Conservation (phyloP, 345 rosid genomes). For the Murraya koenigii region DNA sequence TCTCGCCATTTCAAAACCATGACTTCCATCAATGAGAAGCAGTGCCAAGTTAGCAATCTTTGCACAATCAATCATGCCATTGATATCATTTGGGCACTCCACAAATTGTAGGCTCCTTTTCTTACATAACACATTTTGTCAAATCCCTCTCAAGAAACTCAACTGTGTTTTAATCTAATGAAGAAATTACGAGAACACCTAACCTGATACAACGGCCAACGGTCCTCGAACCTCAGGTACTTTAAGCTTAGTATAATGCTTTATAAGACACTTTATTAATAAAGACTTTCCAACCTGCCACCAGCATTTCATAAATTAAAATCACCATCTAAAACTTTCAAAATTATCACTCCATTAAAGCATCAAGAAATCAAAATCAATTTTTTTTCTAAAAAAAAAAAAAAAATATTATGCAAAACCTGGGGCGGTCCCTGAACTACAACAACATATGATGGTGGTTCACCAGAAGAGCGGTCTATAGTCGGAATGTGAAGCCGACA, state of each 20-base stretch:
- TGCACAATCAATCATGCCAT: constrained; percentile 96
- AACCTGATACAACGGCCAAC: constrained; percentile 82
- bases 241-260: constrained; percentile 75
- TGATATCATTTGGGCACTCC: constrained; percentile 95
- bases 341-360: background rate
- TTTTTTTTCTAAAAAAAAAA: too few relatives aligned
- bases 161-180: background rate
- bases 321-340: background rate
- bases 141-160: constrained; percentile 17
- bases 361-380: background rate
- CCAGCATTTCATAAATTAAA: constrained; percentile 8
- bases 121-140: constrained; percentile 50
- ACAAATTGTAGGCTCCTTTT: constrained; percentile 74
- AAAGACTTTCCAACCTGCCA: constrained; percentile 89
- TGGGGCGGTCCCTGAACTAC: constrained; percentile 92
- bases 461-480: constrained; percentile 78
- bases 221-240: constrained; percentile 91
- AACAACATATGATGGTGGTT: constrained; percentile 74
- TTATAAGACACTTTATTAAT: constrained; percentile 71
- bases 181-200: background rate
- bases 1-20: constrained; percentile 83
- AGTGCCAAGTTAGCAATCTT: constrained; percentile 88
- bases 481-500: constrained; percentile 69
- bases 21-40: constrained; percentile 89
- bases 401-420: constrained; percentile 32